phyloP scores from a whole-genome alignment of 345 rosid species.

The Kandelia obovata region DNA sequence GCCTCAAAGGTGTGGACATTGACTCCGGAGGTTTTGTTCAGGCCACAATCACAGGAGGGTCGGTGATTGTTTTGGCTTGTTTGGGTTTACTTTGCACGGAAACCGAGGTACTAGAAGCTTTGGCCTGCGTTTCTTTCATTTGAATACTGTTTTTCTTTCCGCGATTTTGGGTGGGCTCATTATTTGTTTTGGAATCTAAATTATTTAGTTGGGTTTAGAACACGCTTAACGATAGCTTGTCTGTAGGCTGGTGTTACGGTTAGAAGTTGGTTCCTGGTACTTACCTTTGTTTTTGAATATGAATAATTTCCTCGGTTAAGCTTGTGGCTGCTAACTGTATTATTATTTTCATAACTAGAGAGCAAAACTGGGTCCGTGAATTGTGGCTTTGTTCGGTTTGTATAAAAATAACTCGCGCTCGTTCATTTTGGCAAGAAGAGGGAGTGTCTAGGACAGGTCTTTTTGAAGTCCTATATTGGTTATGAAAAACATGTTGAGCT shows the following conservation, averaged over 20 bases:
- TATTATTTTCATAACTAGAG: slow-evolving; percentile 16
- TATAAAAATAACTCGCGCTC: slow-evolving; percentile 11
- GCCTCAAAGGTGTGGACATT: slow-evolving; percentile 18
- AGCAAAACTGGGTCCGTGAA: slow-evolving; percentile 49
- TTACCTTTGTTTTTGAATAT: slow-evolving; percentile 23
- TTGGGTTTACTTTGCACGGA: slow-evolving; percentile 50
- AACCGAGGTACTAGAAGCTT: slow-evolving; percentile 47
- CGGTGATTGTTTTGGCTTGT: slow-evolving; percentile 40
- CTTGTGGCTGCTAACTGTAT: slow-evolving; percentile 8
- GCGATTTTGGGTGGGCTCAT: slow-evolving; percentile 24
- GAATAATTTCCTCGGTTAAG: slow-evolving; percentile 16
- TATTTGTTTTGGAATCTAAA: slow-evolving; percentile 26
- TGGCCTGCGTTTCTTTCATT: slow-evolving; percentile 29
- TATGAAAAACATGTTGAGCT: slow-evolving; percentile 48
- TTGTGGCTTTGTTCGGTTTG: slow-evolving; percentile 31
- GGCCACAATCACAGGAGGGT: slow-evolving; percentile 47
- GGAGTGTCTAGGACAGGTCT: slow-evolving; percentile 8
- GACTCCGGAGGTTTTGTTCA: slow-evolving; percentile 21
- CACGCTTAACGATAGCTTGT: slow-evolving; percentile 20
- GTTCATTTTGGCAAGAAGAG: slow-evolving; percentile 23
- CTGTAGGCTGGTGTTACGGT: slow-evolving; percentile 21
- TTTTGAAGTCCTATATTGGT: slow-evolving; percentile 39
- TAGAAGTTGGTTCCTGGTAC: slow-evolving; percentile 43
- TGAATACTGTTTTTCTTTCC: slow-evolving; percentile 37
- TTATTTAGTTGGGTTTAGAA: slow-evolving; percentile 18